Conservation (phyloP, 768 basidiomycete species). For the Boletus pseudo-olivaceus region DNA sequence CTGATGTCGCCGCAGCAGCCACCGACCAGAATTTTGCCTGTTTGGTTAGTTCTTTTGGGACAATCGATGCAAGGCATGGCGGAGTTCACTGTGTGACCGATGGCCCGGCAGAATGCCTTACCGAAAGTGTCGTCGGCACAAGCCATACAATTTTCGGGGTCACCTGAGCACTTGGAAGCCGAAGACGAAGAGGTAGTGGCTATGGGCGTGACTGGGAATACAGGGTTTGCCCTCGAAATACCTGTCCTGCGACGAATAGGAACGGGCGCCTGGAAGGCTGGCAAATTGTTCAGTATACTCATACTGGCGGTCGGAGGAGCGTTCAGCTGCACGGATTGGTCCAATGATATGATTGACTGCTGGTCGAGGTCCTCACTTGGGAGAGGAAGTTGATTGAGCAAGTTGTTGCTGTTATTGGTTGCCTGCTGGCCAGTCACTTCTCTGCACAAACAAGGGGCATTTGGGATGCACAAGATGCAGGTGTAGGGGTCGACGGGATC, state of each 20-base stretch:
- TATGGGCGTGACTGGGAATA: constrained; percentile 50
- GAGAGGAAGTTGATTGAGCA: constrained; percentile 10
- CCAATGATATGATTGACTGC: constrained; percentile 18
- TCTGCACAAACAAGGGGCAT: constrained; percentile 72
- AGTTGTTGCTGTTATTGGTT: constrained; percentile 16
- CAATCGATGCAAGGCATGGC: constrained; percentile 53
- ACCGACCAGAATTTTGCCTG: constrained; percentile 25
- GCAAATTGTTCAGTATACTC: constrained; percentile 76
- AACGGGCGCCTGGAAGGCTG: constrained; percentile 77
- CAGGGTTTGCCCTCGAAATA: constrained; percentile 38
- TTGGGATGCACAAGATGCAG: constrained; percentile 76
- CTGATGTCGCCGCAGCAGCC: constrained; percentile 39
- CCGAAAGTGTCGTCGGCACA: constrained; percentile 86
- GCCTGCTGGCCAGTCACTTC: constrained; percentile 56
- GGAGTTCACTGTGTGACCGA: constrained; percentile 58
- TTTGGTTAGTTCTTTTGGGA: constrained; percentile 37
- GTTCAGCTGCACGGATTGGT: constrained; percentile 27
- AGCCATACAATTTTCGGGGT: constrained; percentile 81
- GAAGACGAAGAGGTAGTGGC: constrained; percentile 29
- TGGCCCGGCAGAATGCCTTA: constrained; percentile 80
- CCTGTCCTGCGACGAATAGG: constrained; percentile 64
- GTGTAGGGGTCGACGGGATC: constrained; percentile 30
- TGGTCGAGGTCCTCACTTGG: constrained; percentile 12
- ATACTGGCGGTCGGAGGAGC: constrained; percentile 28
- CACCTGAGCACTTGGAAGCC: constrained; percentile 65